These are phyloP conservation scores for Diaporthe longicolla DNA, from an alignment of 2,329 filamentous ascomycete species.

Conservation along the genomic window DNA sequence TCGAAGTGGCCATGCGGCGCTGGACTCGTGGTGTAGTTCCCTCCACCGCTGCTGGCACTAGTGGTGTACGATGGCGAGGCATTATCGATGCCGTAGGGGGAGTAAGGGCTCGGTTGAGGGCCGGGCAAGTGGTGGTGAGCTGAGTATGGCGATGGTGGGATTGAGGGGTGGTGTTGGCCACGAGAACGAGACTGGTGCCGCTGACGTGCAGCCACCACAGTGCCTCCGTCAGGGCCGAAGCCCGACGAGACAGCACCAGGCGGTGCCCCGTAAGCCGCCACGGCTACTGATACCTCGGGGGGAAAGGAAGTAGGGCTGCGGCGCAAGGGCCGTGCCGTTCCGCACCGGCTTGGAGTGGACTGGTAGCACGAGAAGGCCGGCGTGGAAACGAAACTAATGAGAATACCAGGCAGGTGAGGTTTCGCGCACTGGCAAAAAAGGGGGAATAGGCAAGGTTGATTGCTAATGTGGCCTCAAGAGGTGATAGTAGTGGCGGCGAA, in stretches of 20 bases:
- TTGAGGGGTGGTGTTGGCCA: slow-evolving; percentile 24
- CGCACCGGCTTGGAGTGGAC: slow-evolving; percentile 23
- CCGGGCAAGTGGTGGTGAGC: slow-evolving; percentile 25
- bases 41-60: slow-evolving; percentile 33
- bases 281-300: slow-evolving; percentile 49
- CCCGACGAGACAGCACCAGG: slow-evolving; percentile 41
- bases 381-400: not conserved
- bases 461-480: slow-evolving; percentile 18
- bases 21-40: slow-evolving; percentile 37
- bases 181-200: slow-evolving; percentile 31
- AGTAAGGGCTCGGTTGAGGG: not conserved
- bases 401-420: not conserved
- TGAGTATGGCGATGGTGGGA: not conserved
- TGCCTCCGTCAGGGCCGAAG: slow-evolving; percentile 42
- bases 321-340: slow-evolving; percentile 34
- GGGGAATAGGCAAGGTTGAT: slow-evolving; percentile 1
- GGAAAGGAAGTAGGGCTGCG: slow-evolving; percentile 44
- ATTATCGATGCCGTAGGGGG: slow-evolving; percentile 37
- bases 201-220: slow-evolving; percentile 34
- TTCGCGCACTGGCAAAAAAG: not conserved
- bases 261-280: slow-evolving; percentile 54
- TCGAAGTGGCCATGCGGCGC: slow-evolving; percentile 39
- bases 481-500: not conserved
- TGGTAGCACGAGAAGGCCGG: slow-evolving; percentile 21
- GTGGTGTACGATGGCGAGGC: slow-evolving; percentile 33